phyloP scores from a whole-genome alignment of 2,329 filamentous ascomycete species.

The Fonsecaea pedrosoi region DNA sequence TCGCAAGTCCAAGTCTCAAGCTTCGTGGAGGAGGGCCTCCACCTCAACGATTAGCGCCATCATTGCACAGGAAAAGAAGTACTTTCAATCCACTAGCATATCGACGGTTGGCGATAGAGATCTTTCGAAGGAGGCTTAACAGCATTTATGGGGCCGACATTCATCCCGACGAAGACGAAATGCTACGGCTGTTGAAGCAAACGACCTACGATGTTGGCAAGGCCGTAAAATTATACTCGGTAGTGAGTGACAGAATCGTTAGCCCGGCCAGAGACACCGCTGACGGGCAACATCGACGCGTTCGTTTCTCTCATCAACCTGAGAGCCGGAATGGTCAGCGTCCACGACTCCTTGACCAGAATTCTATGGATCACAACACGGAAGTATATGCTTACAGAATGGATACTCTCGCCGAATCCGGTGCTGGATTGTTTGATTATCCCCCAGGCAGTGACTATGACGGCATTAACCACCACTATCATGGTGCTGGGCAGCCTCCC shows the following conservation, averaged over 20 bases:
- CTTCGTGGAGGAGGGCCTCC: slow-evolving; percentile 23
- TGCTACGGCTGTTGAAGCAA: slow-evolving; percentile 14
- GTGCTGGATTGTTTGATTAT: not conserved
- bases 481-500: not conserved
- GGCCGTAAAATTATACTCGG: slow-evolving; percentile 4
- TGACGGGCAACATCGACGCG: not conserved
- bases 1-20: not conserved
- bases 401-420: not conserved
- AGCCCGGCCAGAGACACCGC: not conserved
- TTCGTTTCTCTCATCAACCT: not conserved
- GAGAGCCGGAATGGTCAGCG: not conserved
- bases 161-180: not conserved
- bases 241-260: not conserved
- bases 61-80: not conserved
- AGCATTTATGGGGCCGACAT: not conserved
- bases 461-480: not conserved
- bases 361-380: not conserved
- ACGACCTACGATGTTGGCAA: not conserved
- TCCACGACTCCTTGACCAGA: not conserved
- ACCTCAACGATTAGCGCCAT: not conserved
- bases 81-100: slow-evolving; percentile 11
- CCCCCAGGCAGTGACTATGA: not conserved
- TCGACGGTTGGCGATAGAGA: not conserved
- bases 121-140: not conserved
- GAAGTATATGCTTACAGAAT: slow-evolving; percentile 1